Evolutionary conservation across 2,329 filamentous ascomycete species (phyloP).

Genomic region (Emmonsiellopsis sp.): DNA sequence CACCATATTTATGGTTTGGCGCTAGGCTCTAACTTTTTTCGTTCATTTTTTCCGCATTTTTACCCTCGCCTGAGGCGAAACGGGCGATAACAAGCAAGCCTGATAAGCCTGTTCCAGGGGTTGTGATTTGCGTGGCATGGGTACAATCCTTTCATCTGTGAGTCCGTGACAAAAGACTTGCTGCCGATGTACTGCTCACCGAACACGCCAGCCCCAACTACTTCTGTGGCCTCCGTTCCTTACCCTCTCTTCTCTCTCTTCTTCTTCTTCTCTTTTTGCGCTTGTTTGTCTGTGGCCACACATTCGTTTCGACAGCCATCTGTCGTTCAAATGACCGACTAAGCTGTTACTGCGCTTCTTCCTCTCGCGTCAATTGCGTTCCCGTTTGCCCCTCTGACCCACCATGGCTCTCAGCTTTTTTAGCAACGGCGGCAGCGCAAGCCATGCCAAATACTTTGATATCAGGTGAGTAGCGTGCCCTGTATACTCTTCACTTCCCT

Average conservation of each 20-base stretch:
- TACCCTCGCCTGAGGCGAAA: neutral
- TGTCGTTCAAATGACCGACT: no score
- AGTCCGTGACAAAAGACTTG: no score
- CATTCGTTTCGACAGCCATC: no score
- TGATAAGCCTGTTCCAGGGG: neutral
- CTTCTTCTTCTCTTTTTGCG: no score
- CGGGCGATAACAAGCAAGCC: neutral
- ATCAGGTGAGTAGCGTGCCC: conserved; percentile 27
- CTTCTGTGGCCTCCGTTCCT: no score
- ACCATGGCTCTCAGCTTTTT: conserved; percentile 39
- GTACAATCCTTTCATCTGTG: neutral
- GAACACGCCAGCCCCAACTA: no score
- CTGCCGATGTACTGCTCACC: no score
- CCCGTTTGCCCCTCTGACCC: neutral
- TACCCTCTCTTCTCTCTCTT: no score
- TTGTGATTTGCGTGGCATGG: neutral
- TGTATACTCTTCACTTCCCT: neutral
- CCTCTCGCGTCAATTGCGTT: no score
- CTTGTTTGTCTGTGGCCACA: no score
- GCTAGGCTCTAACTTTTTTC: neutral
- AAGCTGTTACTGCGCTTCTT: no score
- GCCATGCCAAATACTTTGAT: conserved; percentile 40
- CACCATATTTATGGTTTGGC: no score
- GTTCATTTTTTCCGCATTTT: neutral
- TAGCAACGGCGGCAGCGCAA: conserved; percentile 31